Percentiles rank a stretch among this genome's conserved stretches.
Conservation (phyloP, 2,329 filamentous ascomycete species). For the Diaporthe citrichinensis region DNA sequence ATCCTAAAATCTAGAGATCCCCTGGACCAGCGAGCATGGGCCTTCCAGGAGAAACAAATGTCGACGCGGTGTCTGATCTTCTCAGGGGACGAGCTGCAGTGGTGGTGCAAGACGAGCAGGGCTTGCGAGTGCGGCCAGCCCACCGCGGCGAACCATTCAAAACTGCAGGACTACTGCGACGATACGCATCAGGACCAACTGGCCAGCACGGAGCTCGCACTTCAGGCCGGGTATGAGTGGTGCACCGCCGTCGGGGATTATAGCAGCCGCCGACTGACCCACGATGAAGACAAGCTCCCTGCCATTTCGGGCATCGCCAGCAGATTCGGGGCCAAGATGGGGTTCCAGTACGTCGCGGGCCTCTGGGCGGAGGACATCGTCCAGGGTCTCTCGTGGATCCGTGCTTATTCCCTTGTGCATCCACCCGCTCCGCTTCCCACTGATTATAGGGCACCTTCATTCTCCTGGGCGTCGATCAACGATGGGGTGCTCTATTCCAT, state of each 20-base stretch:
- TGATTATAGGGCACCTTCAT: not conserved
- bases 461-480: not conserved
- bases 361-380: not conserved
- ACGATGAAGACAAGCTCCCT: not conserved
- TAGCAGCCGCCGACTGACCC: not conserved
- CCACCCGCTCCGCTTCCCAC: not conserved
- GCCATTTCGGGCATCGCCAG: not conserved
- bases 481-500: not conserved
- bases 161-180: not conserved
- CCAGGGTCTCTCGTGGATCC: not conserved
- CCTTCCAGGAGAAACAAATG: not conserved
- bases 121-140: not conserved
- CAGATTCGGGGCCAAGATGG: not conserved
- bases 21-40: not conserved
- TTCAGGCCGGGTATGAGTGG: not conserved
- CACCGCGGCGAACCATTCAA: not conserved
- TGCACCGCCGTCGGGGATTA: not conserved
- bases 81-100: not conserved
- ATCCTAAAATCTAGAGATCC: not conserved
- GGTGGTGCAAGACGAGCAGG: not conserved
- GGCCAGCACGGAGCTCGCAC: not conserved
- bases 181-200: not conserved
- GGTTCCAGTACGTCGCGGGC: not conserved
- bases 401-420: accelerated
- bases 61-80: not conserved